phyloP scores from a whole-genome alignment of 805 yeast genomes.

The Wickerhamiella azyma region DNA sequence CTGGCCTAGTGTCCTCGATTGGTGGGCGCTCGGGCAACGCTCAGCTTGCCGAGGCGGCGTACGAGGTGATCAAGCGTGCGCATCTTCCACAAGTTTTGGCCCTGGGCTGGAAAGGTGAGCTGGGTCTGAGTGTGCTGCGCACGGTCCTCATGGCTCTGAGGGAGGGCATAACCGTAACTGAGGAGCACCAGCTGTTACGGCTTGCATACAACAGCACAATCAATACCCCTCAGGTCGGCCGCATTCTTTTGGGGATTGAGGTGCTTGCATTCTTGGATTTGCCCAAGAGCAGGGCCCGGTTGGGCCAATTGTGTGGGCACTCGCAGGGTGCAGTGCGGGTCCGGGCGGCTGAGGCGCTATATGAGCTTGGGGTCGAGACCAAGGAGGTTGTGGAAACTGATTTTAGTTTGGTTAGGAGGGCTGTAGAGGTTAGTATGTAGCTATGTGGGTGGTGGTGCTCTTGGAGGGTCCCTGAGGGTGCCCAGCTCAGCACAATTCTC shows the following conservation, averaged over 20 bases:
- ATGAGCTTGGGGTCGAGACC: slow-evolving; percentile 21
- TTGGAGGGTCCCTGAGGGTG: too few relatives aligned
- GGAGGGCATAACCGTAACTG: slow-evolving; percentile 11
- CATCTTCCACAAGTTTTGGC: slow-evolving; percentile 8
- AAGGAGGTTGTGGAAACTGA: slow-evolving; percentile 12
- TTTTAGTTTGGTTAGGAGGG: neutral
- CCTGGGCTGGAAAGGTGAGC: slow-evolving; percentile 3
- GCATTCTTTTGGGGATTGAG: slow-evolving; percentile 31
- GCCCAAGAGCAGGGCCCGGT: slow-evolving; percentile 15
- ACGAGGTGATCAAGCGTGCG: slow-evolving; percentile 11
- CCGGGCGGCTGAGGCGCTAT: slow-evolving; percentile 32
- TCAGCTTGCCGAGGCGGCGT: slow-evolving; percentile 21
- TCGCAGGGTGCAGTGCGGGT: slow-evolving; percentile 25
- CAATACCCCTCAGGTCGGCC: slow-evolving; percentile 30
- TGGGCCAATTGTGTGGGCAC: slow-evolving; percentile 26
- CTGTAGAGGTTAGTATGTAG: neutral
- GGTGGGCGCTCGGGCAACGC: slow-evolving; percentile 9
- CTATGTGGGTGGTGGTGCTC: too few relatives aligned
- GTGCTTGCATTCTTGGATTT: slow-evolving; percentile 32
- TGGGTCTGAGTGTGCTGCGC: slow-evolving; percentile 8
- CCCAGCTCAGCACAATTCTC: too few relatives aligned
- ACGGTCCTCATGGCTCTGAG: slow-evolving; percentile 9
- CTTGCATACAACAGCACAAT: slow-evolving; percentile 45
- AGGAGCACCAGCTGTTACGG: slow-evolving; percentile 28
- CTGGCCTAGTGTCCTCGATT: slow-evolving; percentile 10